phyloP scores from a whole-genome alignment of 768 basidiomycete species.

The Tylopilus sp. region DNA sequence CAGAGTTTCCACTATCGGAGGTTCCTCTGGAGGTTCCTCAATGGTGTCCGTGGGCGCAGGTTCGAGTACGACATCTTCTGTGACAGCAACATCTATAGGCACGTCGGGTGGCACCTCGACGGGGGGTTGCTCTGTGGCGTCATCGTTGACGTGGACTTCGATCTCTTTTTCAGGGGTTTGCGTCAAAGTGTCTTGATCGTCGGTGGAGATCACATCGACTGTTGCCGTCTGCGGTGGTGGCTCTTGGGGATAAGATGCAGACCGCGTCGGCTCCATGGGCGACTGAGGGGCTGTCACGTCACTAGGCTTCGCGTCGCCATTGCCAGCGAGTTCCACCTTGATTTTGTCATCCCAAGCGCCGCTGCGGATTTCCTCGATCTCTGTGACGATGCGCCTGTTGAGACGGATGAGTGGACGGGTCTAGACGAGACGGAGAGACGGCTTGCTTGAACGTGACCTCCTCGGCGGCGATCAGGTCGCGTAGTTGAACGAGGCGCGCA shows the following conservation, averaged over 20 bases:
- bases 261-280: neutral
- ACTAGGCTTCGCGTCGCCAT: constrained; percentile 2
- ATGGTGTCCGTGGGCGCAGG: constrained; percentile 2
- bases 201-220: constrained; percentile 1
- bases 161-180: constrained; percentile 2
- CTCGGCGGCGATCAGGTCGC: constrained; percentile 64
- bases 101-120: neutral
- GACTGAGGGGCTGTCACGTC: neutral
- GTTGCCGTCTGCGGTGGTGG: constrained; percentile 4
- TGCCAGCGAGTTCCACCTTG: constrained; percentile 28
- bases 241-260: constrained; percentile 7
- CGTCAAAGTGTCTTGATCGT: neutral
- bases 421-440: neutral
- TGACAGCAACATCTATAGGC: neutral
- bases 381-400: constrained; percentile 57
- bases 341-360: constrained; percentile 63
- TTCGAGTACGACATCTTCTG: constrained; percentile 8
- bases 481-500: constrained; percentile 67
- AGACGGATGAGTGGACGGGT: neutral
- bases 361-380: constrained; percentile 73
- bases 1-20: constrained; percentile 1
- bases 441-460: constrained; percentile 77
- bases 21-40: constrained; percentile 11
- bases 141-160: neutral
- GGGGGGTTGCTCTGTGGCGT: neutral